Evolutionary conservation across 441 rosid species (phyloP).

Genomic region (Adansonia grandidieri): DNA sequence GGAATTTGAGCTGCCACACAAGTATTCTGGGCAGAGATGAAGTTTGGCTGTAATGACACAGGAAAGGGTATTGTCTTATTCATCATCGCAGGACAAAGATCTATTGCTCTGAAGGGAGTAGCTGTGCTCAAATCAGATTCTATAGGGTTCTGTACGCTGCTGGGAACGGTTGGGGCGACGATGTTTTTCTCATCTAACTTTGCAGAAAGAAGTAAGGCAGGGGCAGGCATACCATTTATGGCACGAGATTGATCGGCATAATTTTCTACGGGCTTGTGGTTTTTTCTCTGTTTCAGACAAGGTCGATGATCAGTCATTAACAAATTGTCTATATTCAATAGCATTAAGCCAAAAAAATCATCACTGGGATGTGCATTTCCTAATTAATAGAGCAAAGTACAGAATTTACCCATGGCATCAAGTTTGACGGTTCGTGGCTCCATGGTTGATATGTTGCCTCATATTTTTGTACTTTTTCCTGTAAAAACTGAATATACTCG

Average conservation of each 20-base stretch:
- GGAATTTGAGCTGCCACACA: conserved; percentile 46
- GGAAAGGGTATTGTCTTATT: conserved; percentile 57
- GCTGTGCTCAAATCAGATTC: conserved; percentile 46
- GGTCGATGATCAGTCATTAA: conserved; percentile 13
- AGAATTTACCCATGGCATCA: conserved; percentile 68
- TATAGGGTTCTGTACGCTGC: conserved; percentile 45
- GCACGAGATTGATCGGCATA: conserved; percentile 48
- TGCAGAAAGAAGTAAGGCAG: conserved; percentile 50
- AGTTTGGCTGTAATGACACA: conserved; percentile 64
- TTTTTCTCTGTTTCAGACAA: conserved; percentile 55
- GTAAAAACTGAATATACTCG: conserved; percentile 90
- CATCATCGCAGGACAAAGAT: conserved; percentile 36
- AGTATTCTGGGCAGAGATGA: conserved; percentile 44
- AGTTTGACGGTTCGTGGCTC: conserved; percentile 70
- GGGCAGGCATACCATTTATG: conserved; percentile 35
- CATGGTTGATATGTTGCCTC: conserved; percentile 77
- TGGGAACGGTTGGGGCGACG: conserved; percentile 42
- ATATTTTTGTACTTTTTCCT: conserved; percentile 72
- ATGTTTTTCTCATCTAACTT: conserved; percentile 63
- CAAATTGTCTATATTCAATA: not conserved
- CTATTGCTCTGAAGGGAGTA: conserved; percentile 43
- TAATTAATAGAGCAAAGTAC: not conserved
- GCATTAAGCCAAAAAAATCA: not conserved
- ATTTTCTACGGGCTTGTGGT: conserved; percentile 50
- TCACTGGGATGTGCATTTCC: not conserved